Percentiles rank a stretch among this genome's conserved stretches.
phyloP scores from a whole-genome alignment of 1,284 basidiomycete species.

The Cystobasidiaceae sp. region DNA sequence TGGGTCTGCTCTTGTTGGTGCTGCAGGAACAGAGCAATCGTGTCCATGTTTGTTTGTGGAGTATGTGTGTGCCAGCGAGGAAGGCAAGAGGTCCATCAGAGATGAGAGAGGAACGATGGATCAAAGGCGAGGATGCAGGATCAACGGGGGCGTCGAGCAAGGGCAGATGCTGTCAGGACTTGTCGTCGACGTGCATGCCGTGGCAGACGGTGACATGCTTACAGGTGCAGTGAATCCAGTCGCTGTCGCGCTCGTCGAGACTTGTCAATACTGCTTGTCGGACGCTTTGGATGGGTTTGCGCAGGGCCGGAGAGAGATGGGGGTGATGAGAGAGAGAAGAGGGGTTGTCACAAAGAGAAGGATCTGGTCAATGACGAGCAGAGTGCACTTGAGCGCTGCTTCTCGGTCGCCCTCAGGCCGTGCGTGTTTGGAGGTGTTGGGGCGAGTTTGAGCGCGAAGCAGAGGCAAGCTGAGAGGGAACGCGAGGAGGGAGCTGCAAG shows the following conservation, averaged over 20 bases:
- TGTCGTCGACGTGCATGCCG: too few relatives aligned
- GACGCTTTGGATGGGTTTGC: constrained; percentile 11
- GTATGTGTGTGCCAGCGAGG: neutral
- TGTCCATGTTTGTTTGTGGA: neutral
- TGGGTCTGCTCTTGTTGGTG: neutral
- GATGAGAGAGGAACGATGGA: too few relatives aligned
- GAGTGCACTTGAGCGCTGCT: too few relatives aligned
- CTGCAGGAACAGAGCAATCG: too few relatives aligned
- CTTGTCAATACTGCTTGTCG: constrained; percentile 1
- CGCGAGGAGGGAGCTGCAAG: too few relatives aligned
- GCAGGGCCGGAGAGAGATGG: neutral
- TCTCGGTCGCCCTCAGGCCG: neutral
- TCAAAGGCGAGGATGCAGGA: too few relatives aligned
- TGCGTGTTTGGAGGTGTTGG: constrained; percentile 5
- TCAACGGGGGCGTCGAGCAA: too few relatives aligned
- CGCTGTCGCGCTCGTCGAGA: neutral
- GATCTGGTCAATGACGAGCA: too few relatives aligned
- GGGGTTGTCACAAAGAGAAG: neutral
- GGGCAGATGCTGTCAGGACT: too few relatives aligned
- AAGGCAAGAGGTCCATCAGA: neutral
- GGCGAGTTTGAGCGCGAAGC: neutral
- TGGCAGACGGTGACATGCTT: too few relatives aligned
- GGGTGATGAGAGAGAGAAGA: neutral
- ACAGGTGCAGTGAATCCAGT: neutral
- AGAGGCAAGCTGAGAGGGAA: neutral